Base-by-base conservation (phyloP, 768 basidiomycete species). In the Mycena vulgaris region DNA sequence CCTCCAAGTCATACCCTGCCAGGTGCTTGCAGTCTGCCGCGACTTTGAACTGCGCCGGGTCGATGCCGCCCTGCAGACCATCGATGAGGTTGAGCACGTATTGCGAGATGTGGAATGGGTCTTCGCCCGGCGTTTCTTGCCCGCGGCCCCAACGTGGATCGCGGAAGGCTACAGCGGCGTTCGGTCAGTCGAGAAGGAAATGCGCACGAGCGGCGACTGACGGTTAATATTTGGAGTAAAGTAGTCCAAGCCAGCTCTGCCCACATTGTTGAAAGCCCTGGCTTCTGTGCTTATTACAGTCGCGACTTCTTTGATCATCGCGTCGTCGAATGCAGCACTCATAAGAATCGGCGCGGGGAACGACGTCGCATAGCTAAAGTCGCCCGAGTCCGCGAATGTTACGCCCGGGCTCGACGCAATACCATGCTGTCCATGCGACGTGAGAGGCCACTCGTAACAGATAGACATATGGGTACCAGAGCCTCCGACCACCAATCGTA, bases 401-500 rank as follows among this genome's bases (percentile, higher is more conserved):
- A 88, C 86, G 27, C 88, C 89, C 16, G 86, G 88, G 74, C 88
- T 87, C 1, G 21, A 14, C 17, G 88, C 89, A 14, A 90, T 85
- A 27, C 89, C 89, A 49, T 90, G 89, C 88, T 89, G 57, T 21
- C 23, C 30, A 51, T 23, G 55, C 42, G 40, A 23, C 47, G 17
- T 17, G 2, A 25, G 31, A 31, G 5, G 16, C 9, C 33, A n/a
- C 17, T 5, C n/a, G 14, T 37, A n/a, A 71, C 49, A 45, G 48
- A 11, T 42, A 14, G 35, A 37, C 35, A 37, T 62, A 37, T 37
- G 35, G 35, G 35, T n/a, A 89, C 89, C 75, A 90, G 74, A 3
- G 84, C 89, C 79, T 90, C 89, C 28, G 85, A 87, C 89, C 89
- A 90, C 88, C 89, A 89, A 57, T 88, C 80, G 62, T 90, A 90